Evolutionary conservation across 1,284 basidiomycete genomes (phyloP), one percentile per base, ranked within the genome.

Genomic region (Rhodotorula sp.): DNA sequence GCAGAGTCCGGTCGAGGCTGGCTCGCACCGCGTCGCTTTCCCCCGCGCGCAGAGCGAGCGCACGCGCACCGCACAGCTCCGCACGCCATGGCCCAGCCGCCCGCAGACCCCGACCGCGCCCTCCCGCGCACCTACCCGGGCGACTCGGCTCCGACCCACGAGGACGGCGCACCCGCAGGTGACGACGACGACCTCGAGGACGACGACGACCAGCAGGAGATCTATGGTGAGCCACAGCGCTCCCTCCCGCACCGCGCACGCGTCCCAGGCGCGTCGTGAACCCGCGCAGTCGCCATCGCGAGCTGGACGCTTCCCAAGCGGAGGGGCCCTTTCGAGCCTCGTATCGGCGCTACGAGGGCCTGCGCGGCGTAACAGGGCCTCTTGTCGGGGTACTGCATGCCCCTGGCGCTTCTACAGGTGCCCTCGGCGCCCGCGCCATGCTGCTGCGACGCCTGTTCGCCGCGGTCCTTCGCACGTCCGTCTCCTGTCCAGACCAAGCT

Each of bases 201-300:
- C 12, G 74, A 78, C 21, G 75, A 77, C 5, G 64, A 77, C 19
- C 74, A 78, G 41, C 68, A 75, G 27, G 66, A 75, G 49, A 41
- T 73, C 41, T 75, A 78, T 48, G 78, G 77, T 71, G 25, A 66
- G 77, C 64, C 48, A 19, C 50, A 14, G 21, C 7, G 17, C 23
- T 42, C 7, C 16, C 21, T 44, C 4, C 12, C 54, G n/a, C 21
- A 25, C 23, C 3, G 4, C 23, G 21, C 42, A 13, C 10, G 4
- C 41, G 1, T 12, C 41, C 8, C 23, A 21, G 5, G 5, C 27
- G 41, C 4, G n/a, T 12, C 12, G 41, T 19, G 34, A 34, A 42
- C 19, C 34, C 55, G 19, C 19, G 21, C 8, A 19, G 41, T 56
- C 55, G 21, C 49, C 21, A 3, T 50, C 23, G 21, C 34, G 34